Conservation (phyloP, 495 filamentous ascomycete genomes). For the Viridothelium virens region DNA sequence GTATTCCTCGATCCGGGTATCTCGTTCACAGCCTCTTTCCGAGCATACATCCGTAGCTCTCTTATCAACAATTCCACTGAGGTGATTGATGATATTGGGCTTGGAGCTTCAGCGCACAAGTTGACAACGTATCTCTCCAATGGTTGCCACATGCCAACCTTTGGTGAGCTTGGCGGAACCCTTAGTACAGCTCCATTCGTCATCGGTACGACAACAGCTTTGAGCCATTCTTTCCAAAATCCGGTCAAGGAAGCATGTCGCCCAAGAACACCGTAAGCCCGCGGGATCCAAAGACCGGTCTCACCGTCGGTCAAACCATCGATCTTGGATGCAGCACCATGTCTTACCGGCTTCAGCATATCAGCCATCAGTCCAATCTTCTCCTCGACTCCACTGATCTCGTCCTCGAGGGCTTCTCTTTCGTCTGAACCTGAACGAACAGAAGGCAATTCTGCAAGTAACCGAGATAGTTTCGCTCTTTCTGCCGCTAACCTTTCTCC, state of each 20-base stretch:
- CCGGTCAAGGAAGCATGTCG: slow-evolving; percentile 73
- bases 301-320: slow-evolving; percentile 94
- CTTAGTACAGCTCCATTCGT: slow-evolving; percentile 75
- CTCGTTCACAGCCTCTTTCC: slow-evolving; percentile 91
- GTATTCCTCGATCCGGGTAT: slow-evolving; percentile 85
- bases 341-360: slow-evolving; percentile 81
- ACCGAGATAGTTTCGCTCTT: slow-evolving; percentile 78
- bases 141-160: slow-evolving; percentile 92
- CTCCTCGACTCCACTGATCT: slow-evolving; percentile 93
- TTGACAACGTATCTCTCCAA: slow-evolving; percentile 96
- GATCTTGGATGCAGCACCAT: slow-evolving; percentile 92
- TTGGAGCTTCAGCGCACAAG: slow-evolving; percentile 88
- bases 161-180: slow-evolving; percentile 80
- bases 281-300: slow-evolving; percentile 92
- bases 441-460: slow-evolving; percentile 73
- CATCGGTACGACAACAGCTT: slow-evolving; percentile 89
- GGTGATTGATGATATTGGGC: slow-evolving; percentile 84
- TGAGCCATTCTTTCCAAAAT: slow-evolving; percentile 99
- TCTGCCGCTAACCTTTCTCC: slow-evolving; percentile 85
- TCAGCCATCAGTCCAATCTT: slow-evolving; percentile 96
- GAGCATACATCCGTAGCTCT: slow-evolving; percentile 83
- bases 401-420: slow-evolving; percentile 78
- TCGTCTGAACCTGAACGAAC: slow-evolving; percentile 70
- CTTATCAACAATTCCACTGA: slow-evolving; percentile 89
- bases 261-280: slow-evolving; percentile 88